phyloP scores from a whole-genome alignment of 345 rosid species.

The Laguncularia racemosa region DNA sequence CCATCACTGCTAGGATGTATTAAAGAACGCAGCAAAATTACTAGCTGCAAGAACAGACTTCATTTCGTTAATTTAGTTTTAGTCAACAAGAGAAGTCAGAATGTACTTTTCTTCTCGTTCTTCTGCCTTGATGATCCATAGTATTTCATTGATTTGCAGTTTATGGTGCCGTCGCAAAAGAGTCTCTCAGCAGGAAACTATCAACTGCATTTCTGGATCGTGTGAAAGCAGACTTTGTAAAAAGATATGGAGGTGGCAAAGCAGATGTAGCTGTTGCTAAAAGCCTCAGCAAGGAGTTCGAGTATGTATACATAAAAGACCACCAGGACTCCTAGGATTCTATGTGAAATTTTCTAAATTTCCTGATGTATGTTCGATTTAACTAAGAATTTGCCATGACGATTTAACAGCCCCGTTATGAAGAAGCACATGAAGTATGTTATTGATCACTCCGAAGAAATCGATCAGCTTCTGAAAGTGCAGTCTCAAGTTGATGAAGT shows the following conservation, averaged over 20 bases:
- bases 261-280: background rate
- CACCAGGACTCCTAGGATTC: background rate
- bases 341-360: background rate
- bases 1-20: background rate
- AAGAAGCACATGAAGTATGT: constrained; percentile 15
- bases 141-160: constrained; percentile 3
- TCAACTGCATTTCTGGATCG: constrained; percentile 6
- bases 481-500: constrained; percentile 10
- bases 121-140: background rate
- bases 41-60: background rate
- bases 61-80: too few relatives aligned
- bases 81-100: too few relatives aligned
- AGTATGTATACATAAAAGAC: background rate
- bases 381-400: background rate
- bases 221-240: constrained; percentile 7
- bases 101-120: too few relatives aligned
- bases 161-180: constrained; percentile 10
- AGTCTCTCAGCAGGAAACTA: constrained; percentile 9
- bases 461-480: constrained; percentile 10
- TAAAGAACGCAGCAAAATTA: background rate
- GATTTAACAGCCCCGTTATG: constrained; percentile 9
- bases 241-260: constrained; percentile 7
- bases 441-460: constrained; percentile 6
- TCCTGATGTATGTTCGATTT: background rate
- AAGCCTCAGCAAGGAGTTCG: constrained; percentile 12